Base-by-base conservation (phyloP, 2,329 filamentous ascomycete species). In the Fusarium chuoi region DNA sequence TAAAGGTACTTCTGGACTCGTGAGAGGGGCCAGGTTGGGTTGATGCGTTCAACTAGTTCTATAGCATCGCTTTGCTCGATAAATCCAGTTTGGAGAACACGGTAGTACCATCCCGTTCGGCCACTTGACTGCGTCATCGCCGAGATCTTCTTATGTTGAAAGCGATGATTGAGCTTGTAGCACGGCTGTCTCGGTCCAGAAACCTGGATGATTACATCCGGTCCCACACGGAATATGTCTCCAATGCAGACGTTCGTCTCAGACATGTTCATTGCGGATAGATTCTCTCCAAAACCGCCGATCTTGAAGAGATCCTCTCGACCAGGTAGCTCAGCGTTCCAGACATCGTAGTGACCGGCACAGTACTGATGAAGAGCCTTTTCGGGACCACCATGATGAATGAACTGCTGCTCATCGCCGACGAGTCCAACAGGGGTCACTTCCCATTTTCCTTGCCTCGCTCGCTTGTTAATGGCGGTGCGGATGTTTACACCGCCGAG, bases 161-260 rank as follows among this genome's bases (percentile, higher is more conserved):
- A 75, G 5, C 73, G 73, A 24, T 75, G 70, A 9, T 75, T 75
- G 24, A 75, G 70, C 62, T 75, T 75, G 20, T 64, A 75, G 30
- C 73, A 75, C 7, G 73, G 73, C 20, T 75, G 73, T 24, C 73
- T 49, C 14, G 73, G 73, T 9, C 65, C 62, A 36, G 72, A 64
- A 13, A 75, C 73, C 51, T 75, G 65, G 9, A 75, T 56, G 8
- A 57, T 26, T 4, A 71, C 73, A n/a, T 68, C 58, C 10, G 22
- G 24, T 8, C 73, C 73, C 26, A 75, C 39, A 20, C 57, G 61
- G 30, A 63, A 75, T 7, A 45, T 17, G 38, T 75, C 73, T 7
- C 73, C 73, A n/a, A 75, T 68, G 12, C 73, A 75, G 42, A 75
- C 70, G 33, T 75, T 75, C 3, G 61, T 26, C 39, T 75, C 73